Base-by-base conservation (phyloP, 2,329 filamentous ascomycete genomes). In the Mollisia scopiformis region DNA sequence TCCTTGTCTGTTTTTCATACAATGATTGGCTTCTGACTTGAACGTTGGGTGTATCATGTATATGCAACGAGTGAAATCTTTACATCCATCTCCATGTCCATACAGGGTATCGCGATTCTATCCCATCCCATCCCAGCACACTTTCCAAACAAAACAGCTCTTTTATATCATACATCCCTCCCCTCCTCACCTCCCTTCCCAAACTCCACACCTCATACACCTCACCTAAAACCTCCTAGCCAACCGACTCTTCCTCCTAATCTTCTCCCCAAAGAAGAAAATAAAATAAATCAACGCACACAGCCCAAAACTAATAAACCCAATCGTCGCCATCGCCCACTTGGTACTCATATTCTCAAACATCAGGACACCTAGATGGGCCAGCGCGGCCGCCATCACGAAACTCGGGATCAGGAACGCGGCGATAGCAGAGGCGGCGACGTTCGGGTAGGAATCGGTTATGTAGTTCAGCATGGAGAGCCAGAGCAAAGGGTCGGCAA, bases 331-430 rank as follows among this genome's bases (percentile, higher is more conserved):
- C 69, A 79, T 74, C 2, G 77, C 76, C 77, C 77, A 78, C 39
- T 68, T 78, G 2, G 75, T 72, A 11, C 69, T 69, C 67, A 79
- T 68, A 35, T 76, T 75, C 1, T 63, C 58, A 31, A 69, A 69
- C 64, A 75, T 73, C 52, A 68, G 52, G 28, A 68, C 68, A 68
- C 76, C 76, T 39, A 76, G 71, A 70, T 79, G 77, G 7, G 75
- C 76, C 30, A 74, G 73, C 31, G 62, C 75, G 19, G 77, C 76
- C 5, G 77, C 76, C 51, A 79, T 73, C 23, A 77, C 53, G 54
- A 78, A 78, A n/a, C 73, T 76, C 1, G 77, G 77, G 57, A 79
- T 78, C 51, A 78, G 66, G 69, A 79, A 79, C 1, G 77, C 76
- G 2, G 77, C 76, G 41, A 79, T 75, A 7, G 76, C 76, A 21